Evolutionary conservation across 225 moss, liverwort and hornwort species (phyloP).

Genomic region (Marchantia polymorpha): DNA sequence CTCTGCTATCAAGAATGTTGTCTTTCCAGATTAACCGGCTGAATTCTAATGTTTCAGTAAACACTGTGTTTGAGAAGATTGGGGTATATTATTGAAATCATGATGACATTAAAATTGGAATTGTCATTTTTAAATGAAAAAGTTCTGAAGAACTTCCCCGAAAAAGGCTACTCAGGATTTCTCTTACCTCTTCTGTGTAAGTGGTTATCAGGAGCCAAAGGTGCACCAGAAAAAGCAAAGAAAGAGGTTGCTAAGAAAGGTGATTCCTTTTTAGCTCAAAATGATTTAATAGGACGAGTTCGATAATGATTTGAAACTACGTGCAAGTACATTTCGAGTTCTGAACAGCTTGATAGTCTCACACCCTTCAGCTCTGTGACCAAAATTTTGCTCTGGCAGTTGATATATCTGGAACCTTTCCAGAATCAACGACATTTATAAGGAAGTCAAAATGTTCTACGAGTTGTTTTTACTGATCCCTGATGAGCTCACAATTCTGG

Average conservation of each 20-base stretch:
- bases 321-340: too few relatives aligned
- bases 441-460: background rate
- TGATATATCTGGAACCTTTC: background rate
- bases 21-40: background rate
- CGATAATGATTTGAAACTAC: too few relatives aligned
- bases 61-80: background rate
- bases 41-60: background rate
- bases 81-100: background rate
- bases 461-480: background rate
- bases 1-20: background rate
- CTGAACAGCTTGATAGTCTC: background rate
- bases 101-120: background rate
- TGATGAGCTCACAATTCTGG: background rate
- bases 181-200: background rate
- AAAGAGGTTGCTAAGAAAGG: slow-evolving; percentile 16
- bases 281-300: too few relatives aligned
- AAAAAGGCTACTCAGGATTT: background rate
- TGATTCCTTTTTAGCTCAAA: background rate
- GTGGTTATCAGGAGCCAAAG: slow-evolving; percentile 15
- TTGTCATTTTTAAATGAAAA: too few relatives aligned
- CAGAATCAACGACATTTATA: background rate
- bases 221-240: background rate
- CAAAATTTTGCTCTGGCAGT: background rate
- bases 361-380: background rate
- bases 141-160: background rate